Conservation (phyloP, 371 early-diverging fungal genomes). For the Coemansia sp. region DNA sequence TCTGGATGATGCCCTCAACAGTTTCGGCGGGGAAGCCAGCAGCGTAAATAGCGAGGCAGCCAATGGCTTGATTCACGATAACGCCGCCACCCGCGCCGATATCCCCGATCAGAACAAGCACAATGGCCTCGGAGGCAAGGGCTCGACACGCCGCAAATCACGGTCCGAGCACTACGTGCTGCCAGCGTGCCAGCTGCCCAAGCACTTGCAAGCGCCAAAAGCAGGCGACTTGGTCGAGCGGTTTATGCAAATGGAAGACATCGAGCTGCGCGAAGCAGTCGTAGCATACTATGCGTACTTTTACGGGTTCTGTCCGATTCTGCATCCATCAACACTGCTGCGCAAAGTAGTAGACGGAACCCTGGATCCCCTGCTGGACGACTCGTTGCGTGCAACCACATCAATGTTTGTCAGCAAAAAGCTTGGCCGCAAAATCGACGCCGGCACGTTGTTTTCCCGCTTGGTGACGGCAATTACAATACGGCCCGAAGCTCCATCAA, state of each 20-base stretch:
- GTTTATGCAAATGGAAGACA: slow-evolving; percentile 2
- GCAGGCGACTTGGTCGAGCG: slow-evolving; percentile 8
- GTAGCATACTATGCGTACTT: slow-evolving; percentile 29
- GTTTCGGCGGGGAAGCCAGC: neutral
- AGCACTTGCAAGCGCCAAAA: neutral
- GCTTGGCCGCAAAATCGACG: neutral
- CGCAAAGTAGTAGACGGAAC: slow-evolving; percentile 14
- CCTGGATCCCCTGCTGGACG: slow-evolving; percentile 20
- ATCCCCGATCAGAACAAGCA: no score
- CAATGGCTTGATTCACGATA: no score
- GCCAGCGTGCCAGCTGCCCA: slow-evolving; percentile 4
- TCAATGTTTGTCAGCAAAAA: slow-evolving; percentile 7
- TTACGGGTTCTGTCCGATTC: slow-evolving; percentile 28
- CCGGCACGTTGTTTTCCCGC: slow-evolving; percentile 2
- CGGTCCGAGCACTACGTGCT: slow-evolving; percentile 6
- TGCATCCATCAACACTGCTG: slow-evolving; percentile 38
- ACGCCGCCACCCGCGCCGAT: no score
- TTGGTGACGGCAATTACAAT: slow-evolving; percentile 10
- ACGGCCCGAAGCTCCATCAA: slow-evolving; percentile 5
- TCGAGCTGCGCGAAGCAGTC: slow-evolving; percentile 22
- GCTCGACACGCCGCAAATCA: neutral
- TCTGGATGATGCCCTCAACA: neutral
- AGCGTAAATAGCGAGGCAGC: no score
- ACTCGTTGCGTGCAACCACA: slow-evolving; percentile 21
- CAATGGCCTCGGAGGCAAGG: neutral